Percentiles rank a stretch among this genome's conserved stretches.
Evolutionary conservation across 306 rosid species (phyloP).

Genomic region (Trifolium pratense): DNA sequence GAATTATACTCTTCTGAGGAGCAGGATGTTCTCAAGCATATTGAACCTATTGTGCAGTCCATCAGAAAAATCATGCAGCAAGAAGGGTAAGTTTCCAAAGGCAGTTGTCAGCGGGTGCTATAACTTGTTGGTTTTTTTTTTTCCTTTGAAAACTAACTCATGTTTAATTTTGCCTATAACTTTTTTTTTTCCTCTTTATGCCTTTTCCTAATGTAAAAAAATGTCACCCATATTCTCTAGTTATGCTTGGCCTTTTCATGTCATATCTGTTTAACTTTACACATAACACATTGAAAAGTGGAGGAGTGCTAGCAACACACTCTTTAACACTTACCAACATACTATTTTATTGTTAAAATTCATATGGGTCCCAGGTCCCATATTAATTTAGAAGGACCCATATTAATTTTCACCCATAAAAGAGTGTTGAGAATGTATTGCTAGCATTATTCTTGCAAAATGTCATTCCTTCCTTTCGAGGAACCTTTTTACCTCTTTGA

Average conservation of each 20-base stretch:
- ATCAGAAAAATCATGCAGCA: slow-evolving; percentile 81
- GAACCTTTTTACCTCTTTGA: slow-evolving; percentile 30
- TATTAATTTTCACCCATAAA: no score
- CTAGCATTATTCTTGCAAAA: slow-evolving; percentile 6
- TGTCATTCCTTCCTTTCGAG: slow-evolving; percentile 26
- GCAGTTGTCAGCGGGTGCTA: background rate
- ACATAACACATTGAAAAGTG: background rate
- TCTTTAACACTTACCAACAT: background rate
- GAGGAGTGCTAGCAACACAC: background rate
- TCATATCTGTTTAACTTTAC: background rate
- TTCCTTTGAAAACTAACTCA: no score
- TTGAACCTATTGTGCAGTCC: slow-evolving; percentile 69
- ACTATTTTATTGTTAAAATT: background rate
- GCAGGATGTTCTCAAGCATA: slow-evolving; percentile 61
- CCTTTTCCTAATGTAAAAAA: background rate
- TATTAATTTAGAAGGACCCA: background rate
- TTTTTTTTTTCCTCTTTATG: no score
- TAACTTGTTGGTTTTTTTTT: no score
- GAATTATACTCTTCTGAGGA: slow-evolving; percentile 82
- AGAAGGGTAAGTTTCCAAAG: slow-evolving; percentile 66
- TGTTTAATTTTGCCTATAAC: background rate
- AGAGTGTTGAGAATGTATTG: no score
- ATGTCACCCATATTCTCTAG: background rate
- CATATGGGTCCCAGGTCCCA: background rate
- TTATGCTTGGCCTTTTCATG: slow-evolving; percentile 6